Base-by-base conservation (phyloP, 225 moss, liverwort and hornwort genomes). In the Sphagnum tenellum region DNA sequence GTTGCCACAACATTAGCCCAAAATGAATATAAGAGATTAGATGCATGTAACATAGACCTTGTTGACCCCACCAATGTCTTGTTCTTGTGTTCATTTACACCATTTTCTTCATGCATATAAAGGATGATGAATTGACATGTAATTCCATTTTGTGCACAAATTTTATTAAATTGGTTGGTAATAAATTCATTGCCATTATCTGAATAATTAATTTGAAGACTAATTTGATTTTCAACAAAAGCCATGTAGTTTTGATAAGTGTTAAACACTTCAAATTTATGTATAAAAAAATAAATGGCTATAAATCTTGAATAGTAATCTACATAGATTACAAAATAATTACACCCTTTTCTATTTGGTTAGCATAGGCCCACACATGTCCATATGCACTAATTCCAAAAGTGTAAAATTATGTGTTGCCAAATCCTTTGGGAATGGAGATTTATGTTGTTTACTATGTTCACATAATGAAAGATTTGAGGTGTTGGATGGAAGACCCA, bases 241-340 rank as follows among this genome's bases (percentile, higher is more conserved):
- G 13, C 59, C 59, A 13, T 60, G 59, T 60, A 60, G 1, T 60
- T 60, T 60, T 29, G 59, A 60, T 1, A 60, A 11, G 59, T 60
- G 3, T 14, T 3, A 60, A 60, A 60, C 8, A 60, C 2, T 29
- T 60, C 8, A 60, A 0, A 60, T 60, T 29, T 60, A 8, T 60
- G 59, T 14, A 1, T 60, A 12, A 60, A 3, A 29, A 60, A 60
- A 0, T 29, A 60, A 3, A 60, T 60, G 3, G n/a, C n/a, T 14
- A 0, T 60, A 60, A 60, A 29, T 60, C 59, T 60, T 10, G 59
- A 29, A 29, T 60, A 60, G 5, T 14, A 13, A 60, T 60, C 59
- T 60, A 60, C 14, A 60, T 60, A 60, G 10, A 60, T 60, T 8
- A 60, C 59, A 60, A 60, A 60, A 11, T 60, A 60, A 7, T n/a